Evolutionary conservation across 768 basidiomycete genomes (phyloP).

Genomic region (Hirschioporus abietinus): DNA sequence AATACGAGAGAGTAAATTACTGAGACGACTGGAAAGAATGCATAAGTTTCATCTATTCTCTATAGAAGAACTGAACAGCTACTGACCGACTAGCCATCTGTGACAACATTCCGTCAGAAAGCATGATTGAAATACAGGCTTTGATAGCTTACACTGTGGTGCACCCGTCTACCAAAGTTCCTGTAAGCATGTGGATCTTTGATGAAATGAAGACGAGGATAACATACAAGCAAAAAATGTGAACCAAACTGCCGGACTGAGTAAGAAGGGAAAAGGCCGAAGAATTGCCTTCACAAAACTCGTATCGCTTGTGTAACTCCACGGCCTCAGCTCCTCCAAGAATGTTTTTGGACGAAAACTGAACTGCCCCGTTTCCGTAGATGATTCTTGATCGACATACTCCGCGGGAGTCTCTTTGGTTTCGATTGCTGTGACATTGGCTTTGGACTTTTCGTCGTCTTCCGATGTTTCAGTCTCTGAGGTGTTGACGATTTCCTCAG

Average conservation of each 20-base stretch:
- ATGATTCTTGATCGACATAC: background rate
- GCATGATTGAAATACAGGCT: background rate
- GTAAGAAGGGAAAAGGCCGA: conserved; percentile 37
- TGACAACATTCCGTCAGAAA: background rate
- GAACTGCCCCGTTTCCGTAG: background rate
- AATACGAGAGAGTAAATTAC: background rate
- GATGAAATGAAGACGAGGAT: background rate
- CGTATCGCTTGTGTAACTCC: conserved; percentile 19
- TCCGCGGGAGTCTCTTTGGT: background rate
- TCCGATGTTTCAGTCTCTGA: background rate
- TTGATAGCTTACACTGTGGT: background rate
- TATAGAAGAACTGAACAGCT: background rate
- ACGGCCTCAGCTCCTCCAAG: conserved; percentile 5
- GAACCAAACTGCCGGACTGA: conserved; percentile 34
- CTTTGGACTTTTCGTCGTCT: background rate
- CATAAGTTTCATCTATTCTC: background rate
- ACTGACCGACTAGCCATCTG: background rate
- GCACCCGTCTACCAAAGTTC: background rate
- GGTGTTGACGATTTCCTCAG: background rate
- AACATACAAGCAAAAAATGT: background rate
- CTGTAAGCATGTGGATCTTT: background rate
- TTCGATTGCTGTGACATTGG: background rate
- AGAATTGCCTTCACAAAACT: conserved; percentile 32
- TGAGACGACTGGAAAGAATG: background rate
- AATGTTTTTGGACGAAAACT: conserved; percentile 5